Conservation (phyloP, 169 alveolate genomes). For the Babesia caballi region DNA sequence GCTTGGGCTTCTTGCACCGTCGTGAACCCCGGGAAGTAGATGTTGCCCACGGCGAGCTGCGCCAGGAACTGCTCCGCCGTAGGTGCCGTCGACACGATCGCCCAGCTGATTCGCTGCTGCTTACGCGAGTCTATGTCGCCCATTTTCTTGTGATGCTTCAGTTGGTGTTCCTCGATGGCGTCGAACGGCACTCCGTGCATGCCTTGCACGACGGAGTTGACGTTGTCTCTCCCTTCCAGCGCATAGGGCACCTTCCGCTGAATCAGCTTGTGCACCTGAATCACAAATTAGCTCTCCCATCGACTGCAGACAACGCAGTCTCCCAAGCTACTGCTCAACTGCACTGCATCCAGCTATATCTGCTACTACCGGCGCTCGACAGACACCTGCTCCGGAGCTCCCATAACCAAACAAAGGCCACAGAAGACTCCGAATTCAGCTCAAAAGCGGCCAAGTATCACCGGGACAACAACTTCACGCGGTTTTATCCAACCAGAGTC, state of each 20-base stretch:
- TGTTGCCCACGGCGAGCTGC: constrained; percentile 60
- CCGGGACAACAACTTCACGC: no score
- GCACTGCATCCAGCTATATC: no score
- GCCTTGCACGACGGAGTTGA: constrained; percentile 92
- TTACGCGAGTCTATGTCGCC: constrained; percentile 74
- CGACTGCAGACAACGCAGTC: not conserved
- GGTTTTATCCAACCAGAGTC: no score
- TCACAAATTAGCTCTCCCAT: not conserved
- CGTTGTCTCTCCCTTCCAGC: constrained; percentile 91
- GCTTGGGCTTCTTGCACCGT: not conserved
- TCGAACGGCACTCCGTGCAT: constrained; percentile 96
- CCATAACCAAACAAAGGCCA: no score
- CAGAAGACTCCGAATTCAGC: no score
- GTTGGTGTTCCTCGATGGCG: constrained; percentile 80
- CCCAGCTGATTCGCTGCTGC: constrained; percentile 82
- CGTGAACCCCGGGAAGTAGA: constrained; percentile 54
- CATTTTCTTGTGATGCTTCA: constrained; percentile 65
- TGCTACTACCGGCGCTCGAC: no score
- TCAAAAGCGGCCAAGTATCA: no score
- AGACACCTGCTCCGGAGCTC: no score
- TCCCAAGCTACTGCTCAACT: no score
- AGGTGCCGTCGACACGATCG: constrained; percentile 78
- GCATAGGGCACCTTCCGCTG: constrained; percentile 93
- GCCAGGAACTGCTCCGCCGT: constrained; percentile 71
- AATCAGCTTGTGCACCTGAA: constrained; percentile 90